phyloP scores from a whole-genome alignment of 148 eudicot genomes.

The Nyssa sinensis region DNA sequence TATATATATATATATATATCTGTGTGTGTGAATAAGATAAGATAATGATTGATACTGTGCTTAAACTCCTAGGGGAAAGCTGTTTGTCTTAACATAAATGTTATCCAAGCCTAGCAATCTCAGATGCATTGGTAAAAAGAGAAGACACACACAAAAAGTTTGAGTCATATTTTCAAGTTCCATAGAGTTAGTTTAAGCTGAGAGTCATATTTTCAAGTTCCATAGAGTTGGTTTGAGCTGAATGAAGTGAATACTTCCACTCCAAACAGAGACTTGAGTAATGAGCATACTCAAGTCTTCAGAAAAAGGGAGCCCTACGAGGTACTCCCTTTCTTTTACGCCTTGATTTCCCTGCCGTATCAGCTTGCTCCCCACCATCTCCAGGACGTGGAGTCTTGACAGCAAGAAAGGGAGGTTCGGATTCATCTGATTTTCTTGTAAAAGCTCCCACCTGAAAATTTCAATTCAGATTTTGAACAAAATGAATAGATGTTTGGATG shows the following conservation, averaged over 20 bases:
- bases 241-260: not conserved
- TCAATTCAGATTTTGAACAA: too few relatives aligned
- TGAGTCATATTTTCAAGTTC: too few relatives aligned
- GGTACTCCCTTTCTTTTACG: slow-evolving; percentile 43
- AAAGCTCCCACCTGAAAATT: slow-evolving; percentile 35
- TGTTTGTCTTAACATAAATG: not conserved
- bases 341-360: not conserved
- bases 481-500: not conserved
- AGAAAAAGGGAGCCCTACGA: slow-evolving; percentile 33
- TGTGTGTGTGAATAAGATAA: too few relatives aligned
- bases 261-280: not conserved
- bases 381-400: slow-evolving; percentile 1
- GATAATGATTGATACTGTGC: too few relatives aligned
- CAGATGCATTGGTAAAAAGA: too few relatives aligned
- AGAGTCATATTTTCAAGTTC: too few relatives aligned
- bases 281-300: not conserved
- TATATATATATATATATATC: too few relatives aligned
- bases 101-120: not conserved
- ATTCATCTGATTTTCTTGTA: slow-evolving; percentile 12
- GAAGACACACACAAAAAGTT: too few relatives aligned
- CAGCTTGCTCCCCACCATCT: not conserved
- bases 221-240: not conserved
- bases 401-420: slow-evolving; percentile 27
- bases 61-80: too few relatives aligned
- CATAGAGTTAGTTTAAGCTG: too few relatives aligned